A percentile compares a stretch with the other conserved stretches of the same genome.
Conservation (phyloP, 2,329 filamentous ascomycete genomes). For the Pseudodiploospora longispora region DNA sequence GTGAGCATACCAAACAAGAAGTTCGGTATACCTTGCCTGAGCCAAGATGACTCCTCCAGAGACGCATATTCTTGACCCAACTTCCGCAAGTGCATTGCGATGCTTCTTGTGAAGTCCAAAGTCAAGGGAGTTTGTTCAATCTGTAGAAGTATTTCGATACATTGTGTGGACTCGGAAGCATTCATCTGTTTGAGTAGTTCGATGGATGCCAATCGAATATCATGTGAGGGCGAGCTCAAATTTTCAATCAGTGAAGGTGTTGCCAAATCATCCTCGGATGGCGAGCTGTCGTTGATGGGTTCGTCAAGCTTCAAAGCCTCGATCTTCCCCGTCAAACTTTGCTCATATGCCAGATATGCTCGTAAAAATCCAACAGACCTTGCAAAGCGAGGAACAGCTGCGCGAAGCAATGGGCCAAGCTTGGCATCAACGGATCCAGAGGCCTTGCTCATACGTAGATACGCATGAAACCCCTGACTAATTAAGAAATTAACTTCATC, state of each 20-base stretch:
- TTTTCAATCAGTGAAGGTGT: conserved; percentile 61
- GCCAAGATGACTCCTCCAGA: conserved; percentile 51
- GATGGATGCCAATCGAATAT: conserved; percentile 65
- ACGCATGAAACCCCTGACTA: conserved; percentile 66
- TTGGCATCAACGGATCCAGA: conserved; percentile 49
- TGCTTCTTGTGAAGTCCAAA: conserved; percentile 64
- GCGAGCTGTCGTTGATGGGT: conserved; percentile 34
- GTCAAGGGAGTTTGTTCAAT: conserved; percentile 74
- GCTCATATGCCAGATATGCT: conserved; percentile 50
- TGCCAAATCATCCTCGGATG: conserved; percentile 50
- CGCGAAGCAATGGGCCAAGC: conserved; percentile 58
- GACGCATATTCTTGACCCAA: conserved; percentile 57
- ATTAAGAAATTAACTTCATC: conserved; percentile 65
- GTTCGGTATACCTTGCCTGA: conserved; percentile 64
- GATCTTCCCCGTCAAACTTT: conserved; percentile 16
- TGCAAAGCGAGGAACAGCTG: conserved; percentile 58
- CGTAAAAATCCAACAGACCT: conserved; percentile 59
- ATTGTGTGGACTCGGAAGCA: conserved; percentile 15
- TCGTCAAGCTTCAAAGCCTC: conserved; percentile 15
- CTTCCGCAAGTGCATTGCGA: conserved; percentile 81
- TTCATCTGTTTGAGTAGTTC: conserved; percentile 58
- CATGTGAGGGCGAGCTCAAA: conserved; percentile 65
- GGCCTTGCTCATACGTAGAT: conserved; percentile 56
- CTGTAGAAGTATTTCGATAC: conserved; percentile 54
- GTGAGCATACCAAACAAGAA: conserved; percentile 89